Conservation (phyloP, 176 grass and related monocot genomes). For the Bromus sterilis region DNA sequence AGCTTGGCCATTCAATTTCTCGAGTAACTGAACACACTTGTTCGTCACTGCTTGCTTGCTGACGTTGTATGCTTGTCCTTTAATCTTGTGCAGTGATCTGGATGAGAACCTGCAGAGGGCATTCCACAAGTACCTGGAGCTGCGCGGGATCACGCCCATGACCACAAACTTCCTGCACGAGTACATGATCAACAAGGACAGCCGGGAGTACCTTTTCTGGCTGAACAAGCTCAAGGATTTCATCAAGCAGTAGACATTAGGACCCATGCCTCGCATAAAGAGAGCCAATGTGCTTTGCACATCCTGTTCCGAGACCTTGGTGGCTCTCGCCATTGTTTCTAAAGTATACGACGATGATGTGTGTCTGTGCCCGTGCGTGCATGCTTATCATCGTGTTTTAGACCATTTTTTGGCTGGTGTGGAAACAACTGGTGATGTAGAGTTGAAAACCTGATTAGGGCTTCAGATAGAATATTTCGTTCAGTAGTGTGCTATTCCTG, state of each 20-base stretch:
- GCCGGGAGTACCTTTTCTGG: conserved; percentile 83
- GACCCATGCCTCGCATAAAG: background rate
- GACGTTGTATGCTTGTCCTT: background rate
- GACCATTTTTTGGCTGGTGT: background rate
- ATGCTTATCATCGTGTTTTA: background rate
- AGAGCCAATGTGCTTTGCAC: conserved; percentile 3
- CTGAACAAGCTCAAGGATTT: conserved; percentile 81
- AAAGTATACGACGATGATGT: background rate
- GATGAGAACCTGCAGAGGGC: conserved; percentile 95
- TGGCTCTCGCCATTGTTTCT: too few relatives aligned
- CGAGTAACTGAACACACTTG: background rate
- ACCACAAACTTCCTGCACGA: conserved; percentile 90
- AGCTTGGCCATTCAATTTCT: background rate
- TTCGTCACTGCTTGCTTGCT: background rate
- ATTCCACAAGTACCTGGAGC: conserved; percentile 89
- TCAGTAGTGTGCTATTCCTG: background rate
- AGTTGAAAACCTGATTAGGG: background rate
- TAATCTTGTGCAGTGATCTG: conserved; percentile 55
- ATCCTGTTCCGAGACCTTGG: background rate
- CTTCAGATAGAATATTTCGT: background rate
- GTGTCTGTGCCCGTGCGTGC: too few relatives aligned
- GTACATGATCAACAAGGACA: conserved; percentile 99
- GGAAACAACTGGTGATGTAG: background rate
- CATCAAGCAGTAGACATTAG: conserved; percentile 33
- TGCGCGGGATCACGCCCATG: conserved; percentile 65